phyloP scores from a whole-genome alignment of 139 green algal genomes.

The Chlamydomonas incerta region DNA sequence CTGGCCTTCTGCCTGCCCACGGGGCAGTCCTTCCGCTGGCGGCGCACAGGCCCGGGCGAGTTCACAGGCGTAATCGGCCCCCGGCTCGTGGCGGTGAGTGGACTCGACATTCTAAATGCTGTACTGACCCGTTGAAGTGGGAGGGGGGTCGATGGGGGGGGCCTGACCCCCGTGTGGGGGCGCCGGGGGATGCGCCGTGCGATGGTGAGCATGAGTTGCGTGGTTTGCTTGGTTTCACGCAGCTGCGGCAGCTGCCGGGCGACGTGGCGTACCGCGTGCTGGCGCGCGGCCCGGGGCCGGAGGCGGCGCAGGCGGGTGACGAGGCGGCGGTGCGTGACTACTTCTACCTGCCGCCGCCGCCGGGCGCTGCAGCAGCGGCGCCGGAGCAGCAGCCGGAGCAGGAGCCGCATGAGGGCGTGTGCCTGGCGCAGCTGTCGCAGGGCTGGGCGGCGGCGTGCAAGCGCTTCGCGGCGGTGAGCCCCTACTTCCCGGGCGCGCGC shows the following conservation, averaged over 20 bases:
- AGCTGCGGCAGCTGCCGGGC: constrained; percentile 54
- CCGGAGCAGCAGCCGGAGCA: neutral
- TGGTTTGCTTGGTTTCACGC: no score
- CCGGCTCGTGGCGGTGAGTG: constrained; percentile 61
- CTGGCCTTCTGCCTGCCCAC: constrained; percentile 86
- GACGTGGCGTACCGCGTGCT: constrained; percentile 86
- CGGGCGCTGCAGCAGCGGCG: no score
- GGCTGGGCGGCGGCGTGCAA: constrained; percentile 68
- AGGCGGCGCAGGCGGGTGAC: constrained; percentile 41
- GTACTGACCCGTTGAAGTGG: no score
- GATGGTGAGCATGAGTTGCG: no score
- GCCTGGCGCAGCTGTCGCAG: constrained; percentile 59
- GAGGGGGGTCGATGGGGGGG: no score
- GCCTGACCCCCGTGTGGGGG: no score
- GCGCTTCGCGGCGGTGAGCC: constrained; percentile 67
- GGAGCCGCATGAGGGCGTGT: neutral
- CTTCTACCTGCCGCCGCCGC: constrained; percentile 77
- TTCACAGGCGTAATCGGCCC: constrained; percentile 87
- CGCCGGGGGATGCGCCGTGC: no score
- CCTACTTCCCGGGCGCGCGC: constrained; percentile 72
- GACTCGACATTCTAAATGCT: no score
- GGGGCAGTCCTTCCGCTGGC: constrained; percentile 91
- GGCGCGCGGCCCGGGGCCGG: constrained; percentile 45
- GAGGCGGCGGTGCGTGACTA: constrained; percentile 77
- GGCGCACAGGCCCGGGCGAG: constrained; percentile 42